phyloP scores from a whole-genome alignment of 2,329 filamentous ascomycete genomes.

The Colletotrichum gloeosporioides region DNA sequence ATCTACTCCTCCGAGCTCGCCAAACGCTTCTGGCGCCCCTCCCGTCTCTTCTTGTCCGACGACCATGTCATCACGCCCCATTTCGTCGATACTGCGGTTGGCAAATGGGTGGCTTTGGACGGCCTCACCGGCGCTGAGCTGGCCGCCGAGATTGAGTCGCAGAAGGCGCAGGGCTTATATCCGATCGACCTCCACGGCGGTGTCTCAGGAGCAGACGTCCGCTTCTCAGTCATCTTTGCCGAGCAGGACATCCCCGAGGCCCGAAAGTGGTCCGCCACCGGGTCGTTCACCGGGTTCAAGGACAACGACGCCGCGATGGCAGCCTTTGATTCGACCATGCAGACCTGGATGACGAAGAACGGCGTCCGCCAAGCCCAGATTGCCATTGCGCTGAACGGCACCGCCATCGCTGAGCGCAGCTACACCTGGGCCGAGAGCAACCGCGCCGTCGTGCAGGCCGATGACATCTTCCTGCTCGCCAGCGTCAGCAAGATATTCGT shows the following conservation, averaged over 20 bases:
- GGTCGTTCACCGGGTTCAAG: conserved; percentile 5
- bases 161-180: conserved; percentile 4
- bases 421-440: conserved; percentile 23
- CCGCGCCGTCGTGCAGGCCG: conserved; percentile 3
- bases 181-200: conserved; percentile 20
- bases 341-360: conserved; percentile 19
- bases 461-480: conserved; percentile 21
- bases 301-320: background rate
- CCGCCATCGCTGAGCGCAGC: conserved; percentile 9
- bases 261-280: conserved; percentile 13
- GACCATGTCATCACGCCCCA: conserved; percentile 16
- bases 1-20: conserved; percentile 1
- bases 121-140: conserved; percentile 7
- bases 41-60: conserved; percentile 9
- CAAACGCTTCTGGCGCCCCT: conserved; percentile 23
- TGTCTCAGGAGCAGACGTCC: background rate
- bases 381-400: conserved; percentile 3
- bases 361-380: conserved; percentile 22
- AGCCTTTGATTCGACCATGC: background rate
- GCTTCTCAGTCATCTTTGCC: conserved; percentile 21
- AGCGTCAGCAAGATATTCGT: conserved; percentile 24
- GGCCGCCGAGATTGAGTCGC: background rate
- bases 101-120: conserved; percentile 11
- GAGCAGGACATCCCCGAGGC: background rate
- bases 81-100: conserved; percentile 18